phyloP scores from a whole-genome alignment of 345 rosid species.

The Citrus cavaleriei region DNA sequence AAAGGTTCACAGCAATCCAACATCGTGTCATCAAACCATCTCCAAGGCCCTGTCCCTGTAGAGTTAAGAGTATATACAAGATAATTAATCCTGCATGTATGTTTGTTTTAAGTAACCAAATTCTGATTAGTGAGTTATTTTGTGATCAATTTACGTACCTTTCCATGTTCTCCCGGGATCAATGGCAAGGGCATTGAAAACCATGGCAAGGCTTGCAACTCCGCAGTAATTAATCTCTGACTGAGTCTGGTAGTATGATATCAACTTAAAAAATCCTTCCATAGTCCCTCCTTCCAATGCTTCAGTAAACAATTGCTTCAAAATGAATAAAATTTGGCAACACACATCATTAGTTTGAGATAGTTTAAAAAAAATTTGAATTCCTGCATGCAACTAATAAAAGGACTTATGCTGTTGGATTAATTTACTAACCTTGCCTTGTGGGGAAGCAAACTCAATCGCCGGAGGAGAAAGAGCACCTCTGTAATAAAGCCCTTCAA shows the following conservation, averaged over 20 bases:
- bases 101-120: not conserved
- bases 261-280: constrained; percentile 33
- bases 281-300: constrained; percentile 31
- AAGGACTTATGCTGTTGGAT: not conserved
- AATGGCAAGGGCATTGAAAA: constrained; percentile 41
- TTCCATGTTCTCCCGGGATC: constrained; percentile 42
- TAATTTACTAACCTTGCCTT: constrained; percentile 41
- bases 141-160: constrained; percentile 15
- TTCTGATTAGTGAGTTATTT: not conserved
- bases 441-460: constrained; percentile 50
- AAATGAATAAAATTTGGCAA: not conserved
- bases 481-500: constrained; percentile 37
- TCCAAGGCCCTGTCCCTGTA: constrained; percentile 27
- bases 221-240: constrained; percentile 37
- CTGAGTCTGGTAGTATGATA: constrained; percentile 41
- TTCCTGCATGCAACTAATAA: not conserved
- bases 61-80: too few species aligned
- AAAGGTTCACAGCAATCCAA: constrained; percentile 37
- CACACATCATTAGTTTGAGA: not conserved
- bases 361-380: too few species aligned
- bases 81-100: not conserved
- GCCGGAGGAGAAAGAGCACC: constrained; percentile 62
- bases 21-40: constrained; percentile 44
- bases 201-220: constrained; percentile 34
- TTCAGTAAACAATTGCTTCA: constrained; percentile 35